These are phyloP conservation scores for Naganishia onofrii DNA, from an alignment of 768 basidiomycete genomes.

Conservation along the genomic window DNA sequence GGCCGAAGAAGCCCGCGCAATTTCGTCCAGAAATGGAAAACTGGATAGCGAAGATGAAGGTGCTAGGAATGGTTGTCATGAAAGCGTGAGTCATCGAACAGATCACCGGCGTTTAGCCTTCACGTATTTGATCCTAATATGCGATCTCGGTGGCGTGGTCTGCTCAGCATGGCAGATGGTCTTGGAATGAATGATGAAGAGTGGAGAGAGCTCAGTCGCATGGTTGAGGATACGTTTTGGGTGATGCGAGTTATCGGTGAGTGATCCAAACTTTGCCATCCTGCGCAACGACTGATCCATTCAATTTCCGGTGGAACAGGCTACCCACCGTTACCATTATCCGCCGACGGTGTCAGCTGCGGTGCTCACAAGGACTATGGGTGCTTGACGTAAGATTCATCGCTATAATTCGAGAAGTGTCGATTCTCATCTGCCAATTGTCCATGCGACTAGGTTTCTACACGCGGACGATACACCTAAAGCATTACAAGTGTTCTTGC, in stretches of 20 bases:
- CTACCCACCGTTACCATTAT: conserved; percentile 78
- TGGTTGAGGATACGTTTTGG: conserved; percentile 87
- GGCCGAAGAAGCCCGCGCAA: conserved; percentile 62
- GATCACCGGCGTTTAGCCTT: background rate
- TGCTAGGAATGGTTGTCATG: conserved; percentile 75
- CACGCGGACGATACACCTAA: conserved; percentile 74
- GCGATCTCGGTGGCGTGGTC: background rate
- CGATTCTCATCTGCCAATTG: background rate
- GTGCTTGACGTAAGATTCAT: conserved; percentile 67
- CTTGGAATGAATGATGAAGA: conserved; percentile 70
- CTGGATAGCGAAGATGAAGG: conserved; percentile 85
- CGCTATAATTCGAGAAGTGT: background rate
- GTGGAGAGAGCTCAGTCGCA: conserved; percentile 64
- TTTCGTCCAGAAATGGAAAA: conserved; percentile 66
- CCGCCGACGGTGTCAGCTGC: conserved; percentile 79
- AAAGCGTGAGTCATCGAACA: conserved; percentile 62
- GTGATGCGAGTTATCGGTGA: conserved; percentile 77
- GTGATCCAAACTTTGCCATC: conserved; percentile 26
- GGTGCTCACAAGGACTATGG: conserved; percentile 90
- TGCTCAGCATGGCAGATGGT: conserved; percentile 71
- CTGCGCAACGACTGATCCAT: background rate
- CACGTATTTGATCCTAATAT: background rate
- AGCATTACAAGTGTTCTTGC: conserved; percentile 78
- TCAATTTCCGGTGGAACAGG: conserved; percentile 43
- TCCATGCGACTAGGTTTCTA: conserved; percentile 63